Conservation (phyloP, 164 flowering plant genomes). For the Macadamia tetraphylla region DNA sequence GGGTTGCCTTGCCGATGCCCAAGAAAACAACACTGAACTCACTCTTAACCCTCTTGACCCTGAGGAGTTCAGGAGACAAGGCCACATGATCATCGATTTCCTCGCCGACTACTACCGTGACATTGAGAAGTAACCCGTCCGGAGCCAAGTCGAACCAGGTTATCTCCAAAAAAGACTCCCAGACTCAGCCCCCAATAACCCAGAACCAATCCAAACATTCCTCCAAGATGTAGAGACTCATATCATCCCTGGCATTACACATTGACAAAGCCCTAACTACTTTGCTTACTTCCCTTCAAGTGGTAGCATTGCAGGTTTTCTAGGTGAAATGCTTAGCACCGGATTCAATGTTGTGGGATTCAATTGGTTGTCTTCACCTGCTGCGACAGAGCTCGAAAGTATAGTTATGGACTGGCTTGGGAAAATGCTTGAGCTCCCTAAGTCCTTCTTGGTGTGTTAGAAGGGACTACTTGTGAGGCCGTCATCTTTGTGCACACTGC, state of each 20-base stretch:
- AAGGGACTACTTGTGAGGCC: too few species aligned
- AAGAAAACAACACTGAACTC: slow-evolving; percentile 11
- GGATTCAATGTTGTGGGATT: too few species aligned
- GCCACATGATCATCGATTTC: slow-evolving; percentile 56
- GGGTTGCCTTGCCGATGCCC: slow-evolving; percentile 24
- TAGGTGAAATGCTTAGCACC: too few species aligned
- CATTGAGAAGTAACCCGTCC: slow-evolving; percentile 52
- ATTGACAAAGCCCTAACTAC: slow-evolving; percentile 34
- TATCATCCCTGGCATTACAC: too few species aligned
- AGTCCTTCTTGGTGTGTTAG: slow-evolving; percentile 16
- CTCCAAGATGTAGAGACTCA: too few species aligned
- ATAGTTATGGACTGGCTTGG: slow-evolving; percentile 58
- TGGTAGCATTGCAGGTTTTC: slow-evolving; percentile 41
- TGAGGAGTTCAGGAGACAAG: slow-evolving; percentile 55
- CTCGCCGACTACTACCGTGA: slow-evolving; percentile 55
- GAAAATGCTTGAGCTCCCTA: slow-evolving; percentile 40
- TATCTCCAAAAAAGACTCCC: slow-evolving; percentile 45
- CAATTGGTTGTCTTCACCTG: slow-evolving; percentile 57
- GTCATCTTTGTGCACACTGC: too few species aligned
- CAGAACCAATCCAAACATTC: too few species aligned
- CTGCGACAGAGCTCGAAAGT: slow-evolving; percentile 52
- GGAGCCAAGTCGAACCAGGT: slow-evolving; percentile 65
- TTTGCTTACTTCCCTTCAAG: slow-evolving; percentile 58
- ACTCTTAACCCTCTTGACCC: slow-evolving; percentile 44
- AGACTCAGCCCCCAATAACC: not conserved